phyloP scores from a whole-genome alignment of 2,329 filamentous ascomycete genomes.

The Alternaria brassicicola region DNA sequence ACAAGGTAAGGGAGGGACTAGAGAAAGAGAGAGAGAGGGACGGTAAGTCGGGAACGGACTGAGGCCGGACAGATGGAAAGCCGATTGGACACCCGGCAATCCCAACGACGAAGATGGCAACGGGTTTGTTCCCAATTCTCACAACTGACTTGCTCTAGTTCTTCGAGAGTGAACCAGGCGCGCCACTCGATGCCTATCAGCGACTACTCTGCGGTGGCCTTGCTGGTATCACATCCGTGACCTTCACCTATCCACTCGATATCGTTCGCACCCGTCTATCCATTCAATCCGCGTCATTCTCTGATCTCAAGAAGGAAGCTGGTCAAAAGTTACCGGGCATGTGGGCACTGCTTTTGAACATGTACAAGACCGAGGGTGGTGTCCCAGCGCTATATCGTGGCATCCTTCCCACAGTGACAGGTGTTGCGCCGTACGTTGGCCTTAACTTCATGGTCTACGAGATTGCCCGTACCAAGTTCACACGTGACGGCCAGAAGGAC shows the following conservation, averaged over 20 bases:
- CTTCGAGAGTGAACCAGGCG: constrained; percentile 77
- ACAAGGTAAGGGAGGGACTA: neutral
- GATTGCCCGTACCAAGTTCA: constrained; percentile 80
- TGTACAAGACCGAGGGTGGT: constrained; percentile 93
- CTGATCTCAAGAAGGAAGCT: constrained; percentile 63
- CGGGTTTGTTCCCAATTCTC: neutral
- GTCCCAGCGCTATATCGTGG: constrained; percentile 86
- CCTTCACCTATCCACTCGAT: constrained; percentile 93
- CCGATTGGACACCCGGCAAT: neutral
- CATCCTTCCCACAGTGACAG: constrained; percentile 90
- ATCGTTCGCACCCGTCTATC: constrained; percentile 95
- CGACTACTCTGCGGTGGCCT: constrained; percentile 88
- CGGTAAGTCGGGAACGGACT: neutral
- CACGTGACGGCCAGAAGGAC: constrained; percentile 84
- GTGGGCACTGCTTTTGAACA: constrained; percentile 79
- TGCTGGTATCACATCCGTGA: constrained; percentile 94
- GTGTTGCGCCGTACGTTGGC: constrained; percentile 95
- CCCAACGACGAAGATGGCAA: neutral
- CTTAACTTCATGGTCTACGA: constrained; percentile 99
- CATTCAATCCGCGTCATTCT: constrained; percentile 96
- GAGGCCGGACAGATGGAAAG: neutral
- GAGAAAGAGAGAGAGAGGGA: neutral
- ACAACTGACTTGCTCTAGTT: constrained; percentile 57
- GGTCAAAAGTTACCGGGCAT: constrained; percentile 78
- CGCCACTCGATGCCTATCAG: constrained; percentile 72